Percentiles rank a stretch among this genome's conserved stretches.
Conservation (phyloP, 495 filamentous ascomycete species). For the Antarctomyces pellizariae region DNA sequence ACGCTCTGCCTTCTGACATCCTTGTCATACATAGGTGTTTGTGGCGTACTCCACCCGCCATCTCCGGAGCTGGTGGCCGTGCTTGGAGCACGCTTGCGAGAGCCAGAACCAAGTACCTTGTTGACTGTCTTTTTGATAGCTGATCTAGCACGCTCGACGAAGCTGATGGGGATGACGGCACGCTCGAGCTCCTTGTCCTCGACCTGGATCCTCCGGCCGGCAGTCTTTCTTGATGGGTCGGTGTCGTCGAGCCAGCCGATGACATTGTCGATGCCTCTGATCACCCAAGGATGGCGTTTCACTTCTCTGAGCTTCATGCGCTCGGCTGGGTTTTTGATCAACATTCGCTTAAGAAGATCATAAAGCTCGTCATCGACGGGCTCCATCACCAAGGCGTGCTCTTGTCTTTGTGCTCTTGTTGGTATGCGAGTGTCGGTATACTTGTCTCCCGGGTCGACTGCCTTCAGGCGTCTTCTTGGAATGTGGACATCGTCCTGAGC, state of each 20-base stretch:
- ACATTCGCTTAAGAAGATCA: conserved; percentile 58
- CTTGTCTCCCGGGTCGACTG: conserved; percentile 37
- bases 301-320: conserved; percentile 80
- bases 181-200: conserved; percentile 71
- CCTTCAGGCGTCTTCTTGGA: conserved; percentile 52
- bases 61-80: conserved; percentile 31
- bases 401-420: conserved; percentile 17
- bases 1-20: conserved; percentile 43
- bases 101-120: conserved; percentile 35
- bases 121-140: conserved; percentile 41
- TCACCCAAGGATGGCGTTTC: conserved; percentile 89
- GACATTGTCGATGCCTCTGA: conserved; percentile 53
- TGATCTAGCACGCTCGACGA: conserved; percentile 53
- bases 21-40: conserved; percentile 18
- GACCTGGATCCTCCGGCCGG: conserved; percentile 80
- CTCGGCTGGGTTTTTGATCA: conserved; percentile 72
- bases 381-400: conserved; percentile 62
- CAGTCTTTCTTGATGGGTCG: conserved; percentile 57
- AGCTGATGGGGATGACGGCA: conserved; percentile 71
- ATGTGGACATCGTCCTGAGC: conserved; percentile 79
- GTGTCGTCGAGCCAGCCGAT: conserved; percentile 77
- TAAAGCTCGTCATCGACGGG: conserved; percentile 59
- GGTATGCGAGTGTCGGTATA: conserved; percentile 16
- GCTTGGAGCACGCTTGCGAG: conserved; percentile 29
- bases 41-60: conserved; percentile 16